Evolutionary conservation across 441 rosid genomes (phyloP), one percentile per base, ranked within the genome.

Genomic region (Kokia cookei): DNA sequence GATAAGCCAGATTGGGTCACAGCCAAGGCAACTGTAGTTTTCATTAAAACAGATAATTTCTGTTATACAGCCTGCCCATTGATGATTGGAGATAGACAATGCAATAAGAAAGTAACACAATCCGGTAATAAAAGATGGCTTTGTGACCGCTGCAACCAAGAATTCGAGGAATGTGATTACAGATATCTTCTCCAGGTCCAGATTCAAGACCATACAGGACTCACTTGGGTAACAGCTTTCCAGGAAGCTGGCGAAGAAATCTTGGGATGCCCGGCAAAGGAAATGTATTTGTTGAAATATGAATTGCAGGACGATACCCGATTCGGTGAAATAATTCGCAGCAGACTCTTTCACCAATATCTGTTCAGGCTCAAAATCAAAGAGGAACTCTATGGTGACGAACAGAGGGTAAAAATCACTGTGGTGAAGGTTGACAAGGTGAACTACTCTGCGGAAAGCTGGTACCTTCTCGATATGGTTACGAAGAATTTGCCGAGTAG

Each of bases 111-210:
- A 81, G 98, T 87, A 27, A 85, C 84, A 4, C 75, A 74, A 24
- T 82, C 92, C 14, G 90, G 91, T 59, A 80, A 85, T 74, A 73
- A 78, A 27, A 76, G 86, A 81, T 94, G 97, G 98, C 80, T 77
- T 27, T 92, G 98, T 70, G 97, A 92, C 67, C 84, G 97, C 75
- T 92, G 98, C 88, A 90, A 89, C 84, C 92, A 90, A 81, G 97
- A 94, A 66, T 84, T 87, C 29, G 94, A 87, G 66, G 94, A 90
- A 81, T 92, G 98, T 24, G 97, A 90, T 66, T 92, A 91, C 74
- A 80, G 95, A 69, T 94, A 88, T 82, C 97, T 94, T 77, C 92
- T 94, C 55, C 97, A 91, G 82, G 90, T 83, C 65, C 97, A 94
- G 87, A 85, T 92, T 80, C 97, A 94, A 81, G 97, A 94, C 78